Conservation (phyloP, 805 yeast genomes). For the Wickerhamiella sorbophila region DNA sequence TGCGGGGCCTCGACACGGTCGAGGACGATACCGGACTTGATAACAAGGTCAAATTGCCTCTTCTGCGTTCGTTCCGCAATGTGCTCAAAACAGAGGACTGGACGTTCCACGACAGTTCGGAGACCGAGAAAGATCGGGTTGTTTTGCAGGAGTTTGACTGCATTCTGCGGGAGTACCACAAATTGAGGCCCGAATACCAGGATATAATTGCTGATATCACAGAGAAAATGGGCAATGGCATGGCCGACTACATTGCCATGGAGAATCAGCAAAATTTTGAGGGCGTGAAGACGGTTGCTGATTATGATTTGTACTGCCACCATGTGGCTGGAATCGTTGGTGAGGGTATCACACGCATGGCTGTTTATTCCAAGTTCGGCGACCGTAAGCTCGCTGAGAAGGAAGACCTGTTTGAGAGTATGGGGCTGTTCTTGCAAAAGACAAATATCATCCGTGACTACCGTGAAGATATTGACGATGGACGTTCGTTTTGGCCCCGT, state of each 20-base stretch:
- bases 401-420: slow-evolving; percentile 53
- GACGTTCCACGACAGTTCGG: slow-evolving; percentile 60
- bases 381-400: slow-evolving; percentile 37
- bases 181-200: slow-evolving; percentile 60
- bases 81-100: slow-evolving; percentile 55
- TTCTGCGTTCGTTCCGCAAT: slow-evolving; percentile 49
- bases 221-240: slow-evolving; percentile 85
- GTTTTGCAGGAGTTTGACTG: slow-evolving; percentile 69
- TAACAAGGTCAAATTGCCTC: slow-evolving; percentile 54
- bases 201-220: slow-evolving; percentile 68
- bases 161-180: slow-evolving; percentile 56
- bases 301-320: slow-evolving; percentile 85
- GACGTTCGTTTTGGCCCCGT: slow-evolving; percentile 90
- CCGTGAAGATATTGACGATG: slow-evolving; percentile 80
- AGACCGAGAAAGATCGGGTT: slow-evolving; percentile 64
- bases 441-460: slow-evolving; percentile 93
- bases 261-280: slow-evolving; percentile 56
- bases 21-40: slow-evolving; percentile 91
- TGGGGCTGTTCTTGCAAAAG: slow-evolving; percentile 93
- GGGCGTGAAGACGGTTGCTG: slow-evolving; percentile 66
- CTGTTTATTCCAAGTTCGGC: slow-evolving; percentile 62
- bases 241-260: slow-evolving; percentile 82
- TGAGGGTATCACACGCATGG: slow-evolving; percentile 77
- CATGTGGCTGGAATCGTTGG: slow-evolving; percentile 98
- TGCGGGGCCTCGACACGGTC: slow-evolving; percentile 86